Conservation (phyloP, 768 basidiomycete species). For the Mycena albidolilacea region DNA sequence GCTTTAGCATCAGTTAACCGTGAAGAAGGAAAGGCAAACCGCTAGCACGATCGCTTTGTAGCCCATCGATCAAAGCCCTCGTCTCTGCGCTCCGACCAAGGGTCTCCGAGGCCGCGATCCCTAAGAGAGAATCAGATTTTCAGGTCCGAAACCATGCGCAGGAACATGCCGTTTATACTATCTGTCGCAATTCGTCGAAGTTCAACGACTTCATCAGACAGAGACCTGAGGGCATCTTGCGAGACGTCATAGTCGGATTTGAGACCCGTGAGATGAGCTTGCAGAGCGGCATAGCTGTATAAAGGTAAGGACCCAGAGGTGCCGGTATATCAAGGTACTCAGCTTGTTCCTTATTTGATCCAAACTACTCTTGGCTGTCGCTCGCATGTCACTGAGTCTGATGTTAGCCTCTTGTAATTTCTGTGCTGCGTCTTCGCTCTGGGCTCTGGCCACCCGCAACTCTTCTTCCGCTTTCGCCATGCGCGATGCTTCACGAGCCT, state of each 20-base stretch:
- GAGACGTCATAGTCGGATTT: constrained; percentile 44
- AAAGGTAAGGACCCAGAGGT: not conserved
- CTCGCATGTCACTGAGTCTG: constrained; percentile 16
- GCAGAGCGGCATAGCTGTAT: constrained; percentile 48
- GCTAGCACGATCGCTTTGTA: constrained; percentile 53
- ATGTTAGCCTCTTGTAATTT: constrained; percentile 30
- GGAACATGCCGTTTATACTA: constrained; percentile 47
- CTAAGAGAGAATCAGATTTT: constrained; percentile 33
- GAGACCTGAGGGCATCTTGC: constrained; percentile 42
- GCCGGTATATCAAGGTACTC: constrained; percentile 1
- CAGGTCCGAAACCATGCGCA: not conserved
- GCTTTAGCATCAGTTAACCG: constrained; percentile 17
- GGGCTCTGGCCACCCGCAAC: constrained; percentile 17
- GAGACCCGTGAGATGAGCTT: constrained; percentile 47
- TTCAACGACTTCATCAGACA: constrained; percentile 44
- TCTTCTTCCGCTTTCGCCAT: constrained; percentile 35
- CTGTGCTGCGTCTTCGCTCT: constrained; percentile 19
- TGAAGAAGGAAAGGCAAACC: constrained; percentile 43
- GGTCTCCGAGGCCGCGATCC: constrained; percentile 46
- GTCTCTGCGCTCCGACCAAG: constrained; percentile 46
- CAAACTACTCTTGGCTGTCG: constrained; percentile 37
- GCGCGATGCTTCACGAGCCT: constrained; percentile 34
- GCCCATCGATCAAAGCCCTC: constrained; percentile 49
- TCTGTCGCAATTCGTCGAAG: constrained; percentile 42
- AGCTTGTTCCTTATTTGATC: constrained; percentile 39